Percentiles rank a stretch among this genome's conserved stretches.
These are phyloP conservation scores for Francoa sonchifolia DNA, from an alignment of 441 rosid genomes.

Conservation along the genomic window DNA sequence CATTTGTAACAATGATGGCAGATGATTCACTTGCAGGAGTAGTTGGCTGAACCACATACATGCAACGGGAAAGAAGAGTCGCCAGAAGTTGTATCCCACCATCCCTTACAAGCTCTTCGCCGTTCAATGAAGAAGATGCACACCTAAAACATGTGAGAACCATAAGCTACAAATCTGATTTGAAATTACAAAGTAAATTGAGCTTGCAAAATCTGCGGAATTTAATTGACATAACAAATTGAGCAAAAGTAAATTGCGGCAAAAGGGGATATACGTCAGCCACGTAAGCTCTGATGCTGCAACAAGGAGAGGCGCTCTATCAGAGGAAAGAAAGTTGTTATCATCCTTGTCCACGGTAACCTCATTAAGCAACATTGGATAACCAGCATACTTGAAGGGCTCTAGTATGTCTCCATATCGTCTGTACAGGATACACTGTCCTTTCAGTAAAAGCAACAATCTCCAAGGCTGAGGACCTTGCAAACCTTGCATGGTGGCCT, in stretches of 20 bases:
- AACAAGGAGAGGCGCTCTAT: constrained; percentile 91
- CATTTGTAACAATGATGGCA: constrained; percentile 85
- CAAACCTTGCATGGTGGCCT: constrained; percentile 99
- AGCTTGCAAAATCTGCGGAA: constrained; percentile 5
- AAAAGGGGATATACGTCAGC: constrained; percentile 57
- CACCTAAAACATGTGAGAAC: constrained; percentile 41
- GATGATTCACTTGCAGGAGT: constrained; percentile 87
- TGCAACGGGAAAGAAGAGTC: constrained; percentile 88
- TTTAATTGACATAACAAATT: constrained; percentile 7
- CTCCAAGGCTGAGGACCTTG: constrained; percentile 99
- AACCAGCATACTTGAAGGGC: constrained; percentile 99
- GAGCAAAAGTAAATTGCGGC: constrained; percentile 7
- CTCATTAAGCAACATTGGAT: constrained; percentile 96
- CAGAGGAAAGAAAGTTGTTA: constrained; percentile 83
- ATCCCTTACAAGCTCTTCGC: constrained; percentile 98
- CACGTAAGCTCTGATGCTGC: constrained; percentile 99
- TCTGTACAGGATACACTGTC: constrained; percentile 93
- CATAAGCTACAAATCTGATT: too few relatives aligned
- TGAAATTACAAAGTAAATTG: too few relatives aligned
- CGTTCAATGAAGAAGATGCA: constrained; percentile 90
- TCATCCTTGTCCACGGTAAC: constrained; percentile 89
- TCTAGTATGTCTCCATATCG: constrained; percentile 75
- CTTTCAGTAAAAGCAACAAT: constrained; percentile 86
- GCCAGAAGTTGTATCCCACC: constrained; percentile 91
- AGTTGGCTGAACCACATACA: constrained; percentile 94